Base-by-base conservation (phyloP, 2,329 filamentous ascomycete genomes). In the Apiospora phragmitis region DNA sequence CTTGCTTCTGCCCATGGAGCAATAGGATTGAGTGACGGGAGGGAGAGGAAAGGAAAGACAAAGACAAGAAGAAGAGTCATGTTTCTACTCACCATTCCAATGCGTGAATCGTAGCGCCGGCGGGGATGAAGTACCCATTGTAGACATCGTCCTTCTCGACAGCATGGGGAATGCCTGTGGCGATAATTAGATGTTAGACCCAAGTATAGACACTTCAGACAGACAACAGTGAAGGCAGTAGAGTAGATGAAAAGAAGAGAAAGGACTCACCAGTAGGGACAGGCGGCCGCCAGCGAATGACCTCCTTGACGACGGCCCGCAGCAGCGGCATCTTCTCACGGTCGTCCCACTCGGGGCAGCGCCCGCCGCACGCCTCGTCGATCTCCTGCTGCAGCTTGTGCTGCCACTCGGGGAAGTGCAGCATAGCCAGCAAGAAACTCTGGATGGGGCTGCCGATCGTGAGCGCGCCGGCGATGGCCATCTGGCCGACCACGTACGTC, bases 251-350 rank as follows among this genome's bases (percentile, higher is more conserved):
- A 8, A 5, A 18, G 9, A 41, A 18, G 11, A 16, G 18, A 12
- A 9, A 49, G 2, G 8, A 75, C 80, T 47, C 72, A 82, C 86
- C 85, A 43, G 86, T 88, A 6, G 86, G 86, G 12, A 88, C 86
- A 4, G 86, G 85, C 38, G 86, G 85, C 68, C 86, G 80, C 85
- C 86, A 89, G n/a, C 87, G 81, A 26, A 88, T 80, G 0, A 83
- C 81, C 76, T 89, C 86, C 75, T 87, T 86, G 47, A 87, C 83
- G 12, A 85, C 81, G 0, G 86, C 86, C 32, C 85, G 79, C 51
- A 87, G 77, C 71, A 84, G 73, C 4, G 85, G 86, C 59, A 88
- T 71, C 35, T 80, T 80, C 55, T 84, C 82, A 45, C 83, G 78
- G 69, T 88, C 84, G 42, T 81, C 80, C 80, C 86, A 85, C 68